phyloP scores from a whole-genome alignment of 1,284 basidiomycete species.

The Ustilago nuda region DNA sequence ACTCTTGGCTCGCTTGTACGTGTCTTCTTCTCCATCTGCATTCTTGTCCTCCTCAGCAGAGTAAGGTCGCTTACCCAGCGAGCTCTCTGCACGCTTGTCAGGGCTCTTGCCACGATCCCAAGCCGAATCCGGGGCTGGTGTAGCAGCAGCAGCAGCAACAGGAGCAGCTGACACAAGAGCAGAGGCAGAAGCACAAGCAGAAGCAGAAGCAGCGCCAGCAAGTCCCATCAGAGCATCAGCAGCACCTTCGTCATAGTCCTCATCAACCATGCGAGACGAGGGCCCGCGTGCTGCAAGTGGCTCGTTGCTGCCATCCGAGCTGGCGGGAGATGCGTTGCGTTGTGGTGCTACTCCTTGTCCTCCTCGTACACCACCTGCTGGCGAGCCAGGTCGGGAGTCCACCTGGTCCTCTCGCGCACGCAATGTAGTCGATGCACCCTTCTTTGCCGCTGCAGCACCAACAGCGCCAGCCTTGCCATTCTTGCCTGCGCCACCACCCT shows the following conservation, averaged over 20 bases:
- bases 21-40: constrained; percentile 25
- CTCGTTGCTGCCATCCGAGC: constrained; percentile 57
- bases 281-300: constrained; percentile 46
- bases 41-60: constrained; percentile 31
- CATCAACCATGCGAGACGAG: constrained; percentile 58
- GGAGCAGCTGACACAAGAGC: constrained; percentile 21
- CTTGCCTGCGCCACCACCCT: constrained; percentile 8
- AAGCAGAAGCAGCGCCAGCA: constrained; percentile 62
- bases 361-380: constrained; percentile 16
- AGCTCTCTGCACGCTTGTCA: constrained; percentile 45
- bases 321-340: constrained; percentile 46
- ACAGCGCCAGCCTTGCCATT: constrained; percentile 8
- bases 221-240: constrained; percentile 68
- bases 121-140: neutral
- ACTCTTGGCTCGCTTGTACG: constrained; percentile 48
- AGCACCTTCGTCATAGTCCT: constrained; percentile 67
- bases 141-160: neutral
- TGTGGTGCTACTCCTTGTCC: constrained; percentile 23
- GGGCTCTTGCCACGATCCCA: constrained; percentile 31
- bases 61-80: constrained; percentile 50
- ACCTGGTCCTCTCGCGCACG: constrained; percentile 28
- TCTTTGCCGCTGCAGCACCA: constrained; percentile 18
- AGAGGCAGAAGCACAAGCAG: constrained; percentile 11
- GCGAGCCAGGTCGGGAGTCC: constrained; percentile 32
- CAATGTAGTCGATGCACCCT: constrained; percentile 28